These are phyloP conservation scores for Arthrobotrys musiformis DNA, from an alignment of 2,329 filamentous ascomycete species.

Conservation along the genomic window DNA sequence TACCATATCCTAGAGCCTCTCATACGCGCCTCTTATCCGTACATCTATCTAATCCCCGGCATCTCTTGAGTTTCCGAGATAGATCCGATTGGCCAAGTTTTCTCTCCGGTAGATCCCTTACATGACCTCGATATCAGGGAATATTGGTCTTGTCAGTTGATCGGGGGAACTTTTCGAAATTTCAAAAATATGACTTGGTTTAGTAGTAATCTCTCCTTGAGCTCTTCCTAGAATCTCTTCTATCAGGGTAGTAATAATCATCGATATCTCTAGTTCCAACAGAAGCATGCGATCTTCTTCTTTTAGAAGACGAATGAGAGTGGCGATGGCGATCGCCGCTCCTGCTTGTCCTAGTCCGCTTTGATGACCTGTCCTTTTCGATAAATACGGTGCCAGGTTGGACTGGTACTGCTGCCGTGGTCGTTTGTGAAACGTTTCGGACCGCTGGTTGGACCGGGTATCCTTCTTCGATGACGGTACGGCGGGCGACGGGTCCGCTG, in stretches of 20 bases:
- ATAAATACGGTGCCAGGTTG: slow-evolving; percentile 17
- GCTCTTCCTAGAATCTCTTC: slow-evolving; percentile 31
- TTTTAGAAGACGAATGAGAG: slow-evolving; percentile 32
- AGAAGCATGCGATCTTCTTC: slow-evolving; percentile 33
- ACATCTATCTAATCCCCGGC: no score
- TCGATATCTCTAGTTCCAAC: slow-evolving; percentile 33
- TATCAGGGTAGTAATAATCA: slow-evolving; percentile 39
- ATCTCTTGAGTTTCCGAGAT: no score
- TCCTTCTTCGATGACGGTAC: slow-evolving; percentile 51
- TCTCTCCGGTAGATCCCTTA: not conserved
- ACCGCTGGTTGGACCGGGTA: slow-evolving; percentile 41
- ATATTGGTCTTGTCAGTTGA: not conserved
- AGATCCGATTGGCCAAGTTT: no score
- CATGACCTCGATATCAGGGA: not conserved
- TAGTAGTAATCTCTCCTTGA: slow-evolving; percentile 26
- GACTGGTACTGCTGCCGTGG: slow-evolving; percentile 40
- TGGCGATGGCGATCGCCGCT: slow-evolving; percentile 34
- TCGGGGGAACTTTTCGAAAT: no score
- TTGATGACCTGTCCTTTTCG: slow-evolving; percentile 41
- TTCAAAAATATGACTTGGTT: not conserved
- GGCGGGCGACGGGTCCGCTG: slow-evolving; percentile 49
- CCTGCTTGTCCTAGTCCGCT: slow-evolving; percentile 24
- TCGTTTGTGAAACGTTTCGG: slow-evolving; percentile 48
- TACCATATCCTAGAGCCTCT: no score
- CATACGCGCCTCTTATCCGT: no score